A percentile compares a stretch with the other conserved stretches of the same genome.
Evolutionary conservation across 805 yeast species (phyloP).

Genomic region (Starmerella cellae): DNA sequence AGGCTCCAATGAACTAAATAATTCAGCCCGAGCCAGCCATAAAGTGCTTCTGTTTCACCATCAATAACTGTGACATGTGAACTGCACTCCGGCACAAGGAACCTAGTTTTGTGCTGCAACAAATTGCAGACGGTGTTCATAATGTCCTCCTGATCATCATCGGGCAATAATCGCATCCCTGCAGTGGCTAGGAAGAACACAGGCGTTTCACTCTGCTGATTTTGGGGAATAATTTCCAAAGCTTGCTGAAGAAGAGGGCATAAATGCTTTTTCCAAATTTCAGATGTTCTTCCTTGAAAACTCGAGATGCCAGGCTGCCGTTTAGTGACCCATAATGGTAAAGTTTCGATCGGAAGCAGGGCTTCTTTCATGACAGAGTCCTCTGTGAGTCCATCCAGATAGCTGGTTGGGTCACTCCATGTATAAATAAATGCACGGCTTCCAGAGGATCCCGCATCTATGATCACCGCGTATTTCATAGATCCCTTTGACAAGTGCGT

Average conservation of each 20-base stretch:
- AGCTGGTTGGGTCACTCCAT: conserved; percentile 47
- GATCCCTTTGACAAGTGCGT: too few species aligned
- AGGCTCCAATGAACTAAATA: conserved; percentile 51
- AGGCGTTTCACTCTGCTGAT: conserved; percentile 56
- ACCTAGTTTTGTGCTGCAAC: conserved; percentile 42
- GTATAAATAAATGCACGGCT: conserved; percentile 72
- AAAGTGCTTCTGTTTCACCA: conserved; percentile 88
- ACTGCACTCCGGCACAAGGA: conserved; percentile 44
- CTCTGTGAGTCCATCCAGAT: conserved; percentile 25
- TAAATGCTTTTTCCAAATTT: conserved; percentile 63
- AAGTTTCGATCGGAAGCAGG: conserved; percentile 60
- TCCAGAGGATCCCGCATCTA: conserved; percentile 94
- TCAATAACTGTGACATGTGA: conserved; percentile 75
- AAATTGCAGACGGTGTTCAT: conserved; percentile 47
- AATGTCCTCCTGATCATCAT: conserved; percentile 39
- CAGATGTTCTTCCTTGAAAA: conserved; percentile 39
- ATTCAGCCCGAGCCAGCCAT: conserved; percentile 90
- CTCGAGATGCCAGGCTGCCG: conserved; percentile 76
- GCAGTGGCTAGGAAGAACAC: conserved; percentile 90
- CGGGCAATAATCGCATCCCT: conserved; percentile 75
- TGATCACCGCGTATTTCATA: conserved; percentile 61
- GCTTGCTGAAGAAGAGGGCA: conserved; percentile 56
- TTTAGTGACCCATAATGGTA: conserved; percentile 55
- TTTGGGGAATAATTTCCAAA: conserved; percentile 50
- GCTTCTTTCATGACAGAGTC: conserved; percentile 29